phyloP scores from a whole-genome alignment of 2,329 filamentous ascomycete species.

The Didymellaceae sp. region DNA sequence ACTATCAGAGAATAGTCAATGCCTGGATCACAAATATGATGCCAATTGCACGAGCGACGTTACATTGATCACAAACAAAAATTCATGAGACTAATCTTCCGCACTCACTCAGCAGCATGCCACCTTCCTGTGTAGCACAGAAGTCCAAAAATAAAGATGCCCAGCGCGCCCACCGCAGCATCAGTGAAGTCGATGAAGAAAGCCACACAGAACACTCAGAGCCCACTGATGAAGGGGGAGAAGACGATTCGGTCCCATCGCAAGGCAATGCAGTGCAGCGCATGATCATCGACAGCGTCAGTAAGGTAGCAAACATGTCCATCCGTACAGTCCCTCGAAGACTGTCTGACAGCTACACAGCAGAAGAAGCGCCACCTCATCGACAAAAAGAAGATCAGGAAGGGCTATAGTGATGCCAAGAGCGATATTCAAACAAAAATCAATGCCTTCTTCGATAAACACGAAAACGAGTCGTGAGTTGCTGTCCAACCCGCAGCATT shows the following conservation, averaged over 20 bases:
- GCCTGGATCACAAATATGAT: neutral
- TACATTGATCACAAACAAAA: slow-evolving; percentile 3
- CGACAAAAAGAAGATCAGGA: slow-evolving; percentile 28
- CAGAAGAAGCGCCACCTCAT: slow-evolving; percentile 35
- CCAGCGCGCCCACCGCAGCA: slow-evolving; percentile 6
- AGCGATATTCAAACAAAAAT: slow-evolving; percentile 25
- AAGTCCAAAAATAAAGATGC: slow-evolving; percentile 10
- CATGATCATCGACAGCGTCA: slow-evolving; percentile 31
- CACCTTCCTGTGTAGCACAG: slow-evolving; percentile 19
- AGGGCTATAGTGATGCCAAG: slow-evolving; percentile 24
- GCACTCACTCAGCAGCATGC: slow-evolving; percentile 27
- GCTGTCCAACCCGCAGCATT: neutral
- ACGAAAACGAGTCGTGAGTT: slow-evolving; percentile 39
- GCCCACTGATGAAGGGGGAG: slow-evolving; percentile 4
- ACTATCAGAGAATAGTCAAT: neutral
- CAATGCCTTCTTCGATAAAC: slow-evolving; percentile 30
- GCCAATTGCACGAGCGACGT: neutral
- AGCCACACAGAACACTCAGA: slow-evolving; percentile 11
- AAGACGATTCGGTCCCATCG: slow-evolving; percentile 11
- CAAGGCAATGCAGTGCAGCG: slow-evolving; percentile 20
- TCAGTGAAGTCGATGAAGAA: slow-evolving; percentile 12
- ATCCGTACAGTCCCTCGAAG: neutral
- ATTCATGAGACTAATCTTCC: slow-evolving; percentile 21
- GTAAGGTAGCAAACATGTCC: slow-evolving; percentile 33
- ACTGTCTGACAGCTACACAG: slow-evolving; percentile 16